Percentiles rank a stretch among this genome's conserved stretches.
Conservation (phyloP, 1,139 yeast species). For the Pichia sp. region DNA sequence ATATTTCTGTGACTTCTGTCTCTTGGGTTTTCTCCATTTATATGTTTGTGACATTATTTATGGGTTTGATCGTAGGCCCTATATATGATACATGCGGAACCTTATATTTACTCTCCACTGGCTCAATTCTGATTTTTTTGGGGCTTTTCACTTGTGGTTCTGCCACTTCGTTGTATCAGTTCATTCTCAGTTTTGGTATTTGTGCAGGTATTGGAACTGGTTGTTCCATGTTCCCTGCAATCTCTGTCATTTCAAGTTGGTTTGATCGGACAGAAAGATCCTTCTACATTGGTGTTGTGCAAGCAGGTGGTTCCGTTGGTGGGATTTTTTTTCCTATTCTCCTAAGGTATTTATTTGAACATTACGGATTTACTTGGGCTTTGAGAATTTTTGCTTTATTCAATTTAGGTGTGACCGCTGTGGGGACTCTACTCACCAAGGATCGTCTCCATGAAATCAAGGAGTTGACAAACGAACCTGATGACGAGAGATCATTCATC, state of each 20-base stretch:
- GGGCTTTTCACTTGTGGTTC: constrained; percentile 18
- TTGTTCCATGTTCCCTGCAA: constrained; percentile 45
- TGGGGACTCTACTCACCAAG: constrained; percentile 34
- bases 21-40: constrained; percentile 57
- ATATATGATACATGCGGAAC: constrained; percentile 53
- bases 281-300: constrained; percentile 47
- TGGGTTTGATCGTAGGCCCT: constrained; percentile 56
- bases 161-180: constrained; percentile 30
- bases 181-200: constrained; percentile 44
- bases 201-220: constrained; percentile 51
- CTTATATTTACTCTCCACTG: constrained; percentile 33
- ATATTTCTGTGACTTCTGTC: constrained; percentile 33
- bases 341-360: constrained; percentile 40
- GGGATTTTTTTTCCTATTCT: constrained; percentile 53
- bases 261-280: constrained; percentile 36
- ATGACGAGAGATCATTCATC: constrained; percentile 25
- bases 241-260: constrained; percentile 29
- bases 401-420: constrained; percentile 32
- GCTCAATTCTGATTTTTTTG: constrained; percentile 29
- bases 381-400: constrained; percentile 48
- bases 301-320: constrained; percentile 58
- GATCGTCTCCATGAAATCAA: constrained; percentile 36
- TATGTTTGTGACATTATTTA: constrained; percentile 47
- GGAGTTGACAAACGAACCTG: constrained; percentile 6
- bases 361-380: constrained; percentile 55